Evolutionary conservation across 225 moss, liverwort and hornwort species (phyloP).

Genomic region (Anthoceros angustus): DNA sequence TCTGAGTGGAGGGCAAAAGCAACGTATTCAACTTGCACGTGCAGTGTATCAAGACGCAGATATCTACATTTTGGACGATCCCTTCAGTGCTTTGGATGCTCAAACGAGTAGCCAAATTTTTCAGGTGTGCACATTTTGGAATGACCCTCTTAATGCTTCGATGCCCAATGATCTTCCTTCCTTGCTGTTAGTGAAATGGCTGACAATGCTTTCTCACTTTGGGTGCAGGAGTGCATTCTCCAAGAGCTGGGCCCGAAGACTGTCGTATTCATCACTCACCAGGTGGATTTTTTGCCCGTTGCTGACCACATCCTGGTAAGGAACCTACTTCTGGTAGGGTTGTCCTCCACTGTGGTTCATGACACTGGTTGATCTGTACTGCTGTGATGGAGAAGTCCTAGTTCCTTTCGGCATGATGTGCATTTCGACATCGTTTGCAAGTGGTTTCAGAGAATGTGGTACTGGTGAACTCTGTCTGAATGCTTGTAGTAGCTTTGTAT

Average conservation of each 20-base stretch:
- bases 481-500: background rate
- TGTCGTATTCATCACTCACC: slow-evolving; percentile 50
- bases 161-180: background rate
- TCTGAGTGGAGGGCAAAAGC: slow-evolving; percentile 53
- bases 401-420: background rate
- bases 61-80: slow-evolving; percentile 48
- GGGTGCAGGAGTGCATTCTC: slow-evolving; percentile 31
- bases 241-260: slow-evolving; percentile 35
- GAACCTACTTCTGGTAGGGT: background rate
- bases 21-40: slow-evolving; percentile 49
- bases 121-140: slow-evolving; percentile 14
- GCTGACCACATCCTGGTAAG: slow-evolving; percentile 49
- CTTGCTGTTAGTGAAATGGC: no score
- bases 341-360: background rate
- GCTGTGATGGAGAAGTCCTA: background rate
- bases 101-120: slow-evolving; percentile 46
- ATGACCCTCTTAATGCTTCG: background rate
- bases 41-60: slow-evolving; percentile 48
- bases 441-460: slow-evolving; percentile 10
- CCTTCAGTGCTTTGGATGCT: slow-evolving; percentile 53
- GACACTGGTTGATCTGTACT: no score
- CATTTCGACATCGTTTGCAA: background rate
- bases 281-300: slow-evolving; percentile 49
- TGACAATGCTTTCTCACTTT: background rate
- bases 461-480: background rate